Evolutionary conservation across 2,329 filamentous ascomycete genomes (phyloP).

Genomic region (Alternaria rosae): DNA sequence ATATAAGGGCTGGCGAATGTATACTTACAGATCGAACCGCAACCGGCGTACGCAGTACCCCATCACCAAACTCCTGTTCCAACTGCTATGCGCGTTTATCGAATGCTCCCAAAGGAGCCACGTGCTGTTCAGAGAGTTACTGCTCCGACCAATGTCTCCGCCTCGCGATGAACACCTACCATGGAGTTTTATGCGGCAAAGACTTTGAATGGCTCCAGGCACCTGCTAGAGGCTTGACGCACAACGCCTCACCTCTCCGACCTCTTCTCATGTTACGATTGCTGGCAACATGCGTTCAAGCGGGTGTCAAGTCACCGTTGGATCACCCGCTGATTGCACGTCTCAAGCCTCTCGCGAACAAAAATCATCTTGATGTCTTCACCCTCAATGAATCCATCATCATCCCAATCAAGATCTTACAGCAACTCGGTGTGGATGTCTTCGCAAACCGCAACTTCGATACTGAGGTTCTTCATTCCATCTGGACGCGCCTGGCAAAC

Average conservation of each 20-base stretch:
- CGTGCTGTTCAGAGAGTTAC: slow-evolving; percentile 30
- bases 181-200: slow-evolving; percentile 36
- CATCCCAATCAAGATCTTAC: slow-evolving; percentile 36
- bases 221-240: slow-evolving; percentile 17
- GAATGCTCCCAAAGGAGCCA: slow-evolving; percentile 10
- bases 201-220: slow-evolving; percentile 35
- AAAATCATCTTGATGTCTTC: slow-evolving; percentile 38
- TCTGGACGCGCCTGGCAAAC: slow-evolving; percentile 43
- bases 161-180: slow-evolving; percentile 33
- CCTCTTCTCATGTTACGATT: slow-evolving; percentile 39
- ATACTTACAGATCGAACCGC: slow-evolving; percentile 19
- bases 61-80: slow-evolving; percentile 15
- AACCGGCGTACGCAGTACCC: slow-evolving; percentile 26
- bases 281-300: slow-evolving; percentile 34
- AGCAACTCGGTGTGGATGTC: slow-evolving; percentile 35
- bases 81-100: slow-evolving; percentile 33
- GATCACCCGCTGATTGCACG: slow-evolving; percentile 36
- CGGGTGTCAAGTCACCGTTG: slow-evolving; percentile 30
- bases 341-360: slow-evolving; percentile 37
- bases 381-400: slow-evolving; percentile 38
- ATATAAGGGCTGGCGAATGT: slow-evolving; percentile 17
- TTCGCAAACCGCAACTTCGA: slow-evolving; percentile 29
- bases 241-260: slow-evolving; percentile 30
- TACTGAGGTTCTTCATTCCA: slow-evolving; percentile 42
- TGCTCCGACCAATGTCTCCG: slow-evolving; percentile 36